Conservation (phyloP, 2,329 filamentous ascomycete species). For the Xylaria sp. region DNA sequence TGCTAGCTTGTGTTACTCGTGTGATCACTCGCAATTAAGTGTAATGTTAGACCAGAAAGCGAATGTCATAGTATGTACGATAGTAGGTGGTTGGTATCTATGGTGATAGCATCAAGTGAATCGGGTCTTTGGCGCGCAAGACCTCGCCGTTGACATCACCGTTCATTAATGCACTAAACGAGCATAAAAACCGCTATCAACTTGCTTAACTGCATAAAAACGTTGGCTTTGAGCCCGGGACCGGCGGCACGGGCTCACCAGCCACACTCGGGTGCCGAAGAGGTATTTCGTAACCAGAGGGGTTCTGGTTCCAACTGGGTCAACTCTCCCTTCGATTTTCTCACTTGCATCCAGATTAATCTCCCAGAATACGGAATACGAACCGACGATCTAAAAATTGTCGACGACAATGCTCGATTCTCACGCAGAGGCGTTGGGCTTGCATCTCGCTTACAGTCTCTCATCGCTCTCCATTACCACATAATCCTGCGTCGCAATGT, state of each 20-base stretch:
- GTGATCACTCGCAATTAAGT: too few relatives aligned
- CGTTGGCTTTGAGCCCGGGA: neutral
- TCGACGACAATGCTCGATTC: neutral
- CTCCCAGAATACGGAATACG: neutral
- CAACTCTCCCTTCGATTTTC: too few relatives aligned
- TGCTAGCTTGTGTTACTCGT: too few relatives aligned
- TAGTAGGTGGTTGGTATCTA: too few relatives aligned
- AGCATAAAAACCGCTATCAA: neutral
- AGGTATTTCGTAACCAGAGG: neutral
- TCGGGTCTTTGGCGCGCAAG: neutral
- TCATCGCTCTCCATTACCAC: conserved; percentile 12
- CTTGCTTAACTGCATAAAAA: neutral
- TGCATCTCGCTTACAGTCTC: conserved; percentile 13
- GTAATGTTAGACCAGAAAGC: too few relatives aligned
- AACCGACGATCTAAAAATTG: neutral
- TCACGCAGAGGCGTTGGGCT: conserved; percentile 3
- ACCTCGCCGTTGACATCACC: neutral
- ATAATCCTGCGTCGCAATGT: neutral
- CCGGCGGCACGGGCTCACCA: neutral
- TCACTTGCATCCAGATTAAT: neutral
- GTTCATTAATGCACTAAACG: neutral
- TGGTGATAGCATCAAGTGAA: neutral
- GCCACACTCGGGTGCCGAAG: neutral
- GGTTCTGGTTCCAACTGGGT: too few relatives aligned
- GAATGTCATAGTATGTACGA: too few relatives aligned